These are phyloP conservation scores for Corylus heterophylla DNA, from an alignment of 306 rosid species.

Conservation along the genomic window DNA sequence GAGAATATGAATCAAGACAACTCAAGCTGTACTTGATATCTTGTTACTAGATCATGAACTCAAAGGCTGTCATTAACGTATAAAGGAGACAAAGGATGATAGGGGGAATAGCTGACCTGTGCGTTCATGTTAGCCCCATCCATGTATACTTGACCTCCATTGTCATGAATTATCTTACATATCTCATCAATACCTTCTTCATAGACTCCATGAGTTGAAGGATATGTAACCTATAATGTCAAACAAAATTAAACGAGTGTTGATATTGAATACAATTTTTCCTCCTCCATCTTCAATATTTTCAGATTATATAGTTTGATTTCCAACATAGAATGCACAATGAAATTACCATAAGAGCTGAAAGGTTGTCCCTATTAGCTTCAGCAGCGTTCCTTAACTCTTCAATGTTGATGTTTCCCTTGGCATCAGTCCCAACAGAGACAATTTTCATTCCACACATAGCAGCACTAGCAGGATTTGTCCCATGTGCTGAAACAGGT, in stretches of 20 bases:
- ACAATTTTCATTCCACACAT: slow-evolving; percentile 99
- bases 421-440: slow-evolving; percentile 94
- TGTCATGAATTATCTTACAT: slow-evolving; percentile 94
- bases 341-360: slow-evolving; percentile 83
- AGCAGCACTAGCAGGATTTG: slow-evolving; percentile 99
- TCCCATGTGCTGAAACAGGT: slow-evolving; percentile 98
- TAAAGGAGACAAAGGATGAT: slow-evolving; percentile 8
- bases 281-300: slow-evolving; percentile 2
- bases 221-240: slow-evolving; percentile 85
- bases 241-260: slow-evolving; percentile 32
- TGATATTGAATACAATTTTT: slow-evolving; percentile 5
- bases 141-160: slow-evolving; percentile 99
- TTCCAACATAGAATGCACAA: slow-evolving; percentile 23
- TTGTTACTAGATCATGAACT: neutral
- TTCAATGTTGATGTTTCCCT: slow-evolving; percentile 91
- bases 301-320: slow-evolving; percentile 1
- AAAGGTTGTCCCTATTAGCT: slow-evolving; percentile 69
- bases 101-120: slow-evolving; percentile 55
- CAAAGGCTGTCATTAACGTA: neutral
- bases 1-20: neutral
- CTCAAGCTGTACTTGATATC: neutral
- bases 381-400: slow-evolving; percentile 97
- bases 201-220: slow-evolving; percentile 97
- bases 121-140: slow-evolving; percentile 99
- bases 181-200: slow-evolving; percentile 99